phyloP scores from a whole-genome alignment of 768 basidiomycete species.

The Stropharia rugosoannulata region DNA sequence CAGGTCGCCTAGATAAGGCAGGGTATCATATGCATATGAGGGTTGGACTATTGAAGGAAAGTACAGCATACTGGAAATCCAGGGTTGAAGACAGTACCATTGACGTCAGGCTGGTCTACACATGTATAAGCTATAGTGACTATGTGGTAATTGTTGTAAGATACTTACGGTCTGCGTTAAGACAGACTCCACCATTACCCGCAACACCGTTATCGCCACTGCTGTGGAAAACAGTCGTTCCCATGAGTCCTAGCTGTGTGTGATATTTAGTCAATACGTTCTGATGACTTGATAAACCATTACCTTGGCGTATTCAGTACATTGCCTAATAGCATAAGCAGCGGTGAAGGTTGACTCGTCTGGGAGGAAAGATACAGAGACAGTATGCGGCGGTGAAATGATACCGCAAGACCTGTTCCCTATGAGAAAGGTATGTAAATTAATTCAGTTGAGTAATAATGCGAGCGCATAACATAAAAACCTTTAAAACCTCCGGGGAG shows the following conservation, averaged over 20 bases:
- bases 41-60: background rate
- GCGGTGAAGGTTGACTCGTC: slow-evolving; percentile 39
- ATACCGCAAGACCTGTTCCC: slow-evolving; percentile 39
- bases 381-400: slow-evolving; percentile 38
- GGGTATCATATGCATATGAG: background rate
- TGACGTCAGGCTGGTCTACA: slow-evolving; percentile 21
- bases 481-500: slow-evolving; percentile 33
- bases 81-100: slow-evolving; percentile 25
- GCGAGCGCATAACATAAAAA: background rate
- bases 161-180: slow-evolving; percentile 42
- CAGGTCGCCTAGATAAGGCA: slow-evolving; percentile 32
- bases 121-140: background rate
- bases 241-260: slow-evolving; percentile 56
- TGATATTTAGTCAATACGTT: background rate
- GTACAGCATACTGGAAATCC: slow-evolving; percentile 20
- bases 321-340: slow-evolving; percentile 43
- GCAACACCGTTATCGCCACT: slow-evolving; percentile 61
- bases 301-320: slow-evolving; percentile 44
- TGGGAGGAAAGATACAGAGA: slow-evolving; percentile 43
- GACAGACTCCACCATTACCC: slow-evolving; percentile 31
- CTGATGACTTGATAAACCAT: background rate
- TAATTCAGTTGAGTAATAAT: background rate
- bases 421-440: background rate
- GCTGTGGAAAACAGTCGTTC: slow-evolving; percentile 57
- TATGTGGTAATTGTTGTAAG: too few relatives aligned